These are phyloP conservation scores for Aegilops bicornis DNA, from an alignment of 176 grass and related monocot genomes.

Conservation along the genomic window DNA sequence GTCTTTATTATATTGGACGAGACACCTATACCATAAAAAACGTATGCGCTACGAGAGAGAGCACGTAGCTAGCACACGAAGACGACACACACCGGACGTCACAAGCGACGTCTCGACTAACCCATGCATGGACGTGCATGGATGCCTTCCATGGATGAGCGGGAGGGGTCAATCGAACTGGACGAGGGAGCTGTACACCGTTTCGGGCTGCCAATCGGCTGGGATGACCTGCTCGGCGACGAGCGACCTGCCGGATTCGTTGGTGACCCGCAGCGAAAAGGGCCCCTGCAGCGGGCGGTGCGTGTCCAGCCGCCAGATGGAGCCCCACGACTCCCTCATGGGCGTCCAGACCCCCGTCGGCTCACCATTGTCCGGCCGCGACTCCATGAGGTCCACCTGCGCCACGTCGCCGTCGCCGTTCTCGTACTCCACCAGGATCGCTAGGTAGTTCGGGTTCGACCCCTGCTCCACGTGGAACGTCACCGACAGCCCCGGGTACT, in stretches of 20 bases:
- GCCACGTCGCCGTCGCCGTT: background rate
- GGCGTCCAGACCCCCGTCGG: background rate
- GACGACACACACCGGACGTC: background rate
- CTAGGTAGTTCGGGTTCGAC: background rate
- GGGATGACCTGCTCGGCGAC: background rate
- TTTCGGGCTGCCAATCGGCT: background rate
- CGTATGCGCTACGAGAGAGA: background rate
- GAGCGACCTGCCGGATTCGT: background rate
- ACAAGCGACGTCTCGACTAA: background rate
- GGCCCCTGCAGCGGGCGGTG: background rate
- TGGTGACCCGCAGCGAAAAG: background rate
- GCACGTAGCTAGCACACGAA: background rate
- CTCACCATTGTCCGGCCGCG: background rate
- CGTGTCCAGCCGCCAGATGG: background rate
- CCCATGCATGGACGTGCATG: too few relatives aligned
- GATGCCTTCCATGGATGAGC: background rate
- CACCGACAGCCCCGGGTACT: background rate
- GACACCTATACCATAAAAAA: too few relatives aligned
- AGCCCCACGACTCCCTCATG: background rate
- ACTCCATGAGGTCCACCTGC: background rate
- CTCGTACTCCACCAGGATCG: background rate
- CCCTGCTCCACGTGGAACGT: background rate
- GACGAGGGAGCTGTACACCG: background rate
- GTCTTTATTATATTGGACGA: too few relatives aligned
- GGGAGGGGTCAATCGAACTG: background rate